A percentile compares a stretch with the other conserved stretches of the same genome.
These are phyloP conservation scores for Pholiota adiposa DNA, from an alignment of 1,284 basidiomycete species.

Conservation along the genomic window DNA sequence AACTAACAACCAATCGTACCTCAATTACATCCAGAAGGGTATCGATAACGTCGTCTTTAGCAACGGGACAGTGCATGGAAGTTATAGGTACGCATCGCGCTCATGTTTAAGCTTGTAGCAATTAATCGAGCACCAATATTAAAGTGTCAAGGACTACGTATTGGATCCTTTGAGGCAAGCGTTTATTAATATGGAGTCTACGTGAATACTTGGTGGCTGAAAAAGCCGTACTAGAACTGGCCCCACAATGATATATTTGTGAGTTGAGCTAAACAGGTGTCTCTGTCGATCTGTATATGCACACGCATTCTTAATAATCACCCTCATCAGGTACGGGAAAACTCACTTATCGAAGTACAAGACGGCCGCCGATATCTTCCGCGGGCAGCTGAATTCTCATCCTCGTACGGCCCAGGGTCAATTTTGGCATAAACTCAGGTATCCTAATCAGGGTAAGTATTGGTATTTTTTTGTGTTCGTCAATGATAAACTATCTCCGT, in stretches of 20 bases:
- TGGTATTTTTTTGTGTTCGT: no score
- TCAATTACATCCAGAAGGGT: slow-evolving; percentile 42
- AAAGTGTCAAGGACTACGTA: slow-evolving; percentile 34
- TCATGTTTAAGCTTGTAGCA: not conserved
- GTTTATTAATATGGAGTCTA: not conserved
- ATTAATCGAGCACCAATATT: slow-evolving; percentile 1
- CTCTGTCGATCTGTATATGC: not conserved
- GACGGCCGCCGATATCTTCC: slow-evolving; percentile 41
- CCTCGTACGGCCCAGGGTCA: slow-evolving; percentile 48
- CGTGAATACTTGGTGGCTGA: not conserved
- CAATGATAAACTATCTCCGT: not conserved
- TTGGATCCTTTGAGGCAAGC: slow-evolving; percentile 40
- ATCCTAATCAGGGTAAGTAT: slow-evolving; percentile 47
- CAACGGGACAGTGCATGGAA: slow-evolving; percentile 42
- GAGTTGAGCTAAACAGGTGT: not conserved
- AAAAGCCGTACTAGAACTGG: slow-evolving; percentile 38
- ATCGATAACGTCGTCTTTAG: slow-evolving; percentile 41
- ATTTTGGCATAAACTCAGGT: slow-evolving; percentile 48
- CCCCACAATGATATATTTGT: slow-evolving; percentile 44
- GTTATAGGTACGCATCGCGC: slow-evolving; percentile 36
- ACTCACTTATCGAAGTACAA: slow-evolving; percentile 42
- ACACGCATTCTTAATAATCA: not conserved
- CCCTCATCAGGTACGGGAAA: slow-evolving; percentile 32
- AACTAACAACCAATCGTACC: slow-evolving; percentile 45
- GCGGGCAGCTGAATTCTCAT: slow-evolving; percentile 43